Percentiles rank a stretch among this genome's conserved stretches.
These are phyloP conservation scores for Ophiostoma ulmi DNA, from an alignment of 2,329 filamentous ascomycete species.

Conservation along the genomic window DNA sequence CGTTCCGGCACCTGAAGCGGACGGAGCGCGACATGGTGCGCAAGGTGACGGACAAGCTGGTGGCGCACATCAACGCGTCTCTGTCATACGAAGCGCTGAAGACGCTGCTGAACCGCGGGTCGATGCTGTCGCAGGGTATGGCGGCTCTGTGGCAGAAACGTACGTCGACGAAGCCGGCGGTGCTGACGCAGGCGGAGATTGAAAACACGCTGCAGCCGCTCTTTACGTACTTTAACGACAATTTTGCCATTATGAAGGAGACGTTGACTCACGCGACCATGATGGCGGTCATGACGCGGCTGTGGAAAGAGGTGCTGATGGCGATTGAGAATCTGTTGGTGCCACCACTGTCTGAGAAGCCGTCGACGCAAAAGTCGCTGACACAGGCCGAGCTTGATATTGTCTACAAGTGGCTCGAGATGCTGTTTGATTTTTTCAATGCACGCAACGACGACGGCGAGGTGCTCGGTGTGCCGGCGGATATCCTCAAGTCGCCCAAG, in stretches of 20 bases:
- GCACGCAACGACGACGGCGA: conserved; percentile 78
- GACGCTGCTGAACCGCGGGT: conserved; percentile 63
- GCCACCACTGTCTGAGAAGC: conserved; percentile 91
- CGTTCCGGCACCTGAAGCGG: conserved; percentile 89
- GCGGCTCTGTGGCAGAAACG: conserved; percentile 64
- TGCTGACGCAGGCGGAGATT: conserved; percentile 63
- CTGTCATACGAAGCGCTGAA: conserved; percentile 78
- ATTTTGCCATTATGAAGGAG: conserved; percentile 98
- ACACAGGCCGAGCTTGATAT: conserved; percentile 86
- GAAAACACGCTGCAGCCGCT: conserved; percentile 77
- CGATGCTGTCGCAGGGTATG: conserved; percentile 48
- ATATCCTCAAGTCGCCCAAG: conserved; percentile 93
- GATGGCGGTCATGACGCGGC: conserved; percentile 93
- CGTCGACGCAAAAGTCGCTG: conserved; percentile 76
- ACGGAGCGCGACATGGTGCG: conserved; percentile 97
- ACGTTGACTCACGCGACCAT: conserved; percentile 93
- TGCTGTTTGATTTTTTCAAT: conserved; percentile 92
- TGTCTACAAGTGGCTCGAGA: conserved; percentile 88
- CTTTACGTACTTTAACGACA: conserved; percentile 94
- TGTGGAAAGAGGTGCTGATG: conserved; percentile 96
- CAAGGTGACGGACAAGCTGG: conserved; percentile 97
- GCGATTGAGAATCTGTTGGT: conserved; percentile 88
- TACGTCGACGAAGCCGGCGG: conserved; percentile 49
- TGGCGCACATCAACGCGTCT: conserved; percentile 84
- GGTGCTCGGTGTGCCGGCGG: conserved; percentile 79